phyloP scores from a whole-genome alignment of 352 stramenopile species.

The Blastocystis sp. region DNA sequence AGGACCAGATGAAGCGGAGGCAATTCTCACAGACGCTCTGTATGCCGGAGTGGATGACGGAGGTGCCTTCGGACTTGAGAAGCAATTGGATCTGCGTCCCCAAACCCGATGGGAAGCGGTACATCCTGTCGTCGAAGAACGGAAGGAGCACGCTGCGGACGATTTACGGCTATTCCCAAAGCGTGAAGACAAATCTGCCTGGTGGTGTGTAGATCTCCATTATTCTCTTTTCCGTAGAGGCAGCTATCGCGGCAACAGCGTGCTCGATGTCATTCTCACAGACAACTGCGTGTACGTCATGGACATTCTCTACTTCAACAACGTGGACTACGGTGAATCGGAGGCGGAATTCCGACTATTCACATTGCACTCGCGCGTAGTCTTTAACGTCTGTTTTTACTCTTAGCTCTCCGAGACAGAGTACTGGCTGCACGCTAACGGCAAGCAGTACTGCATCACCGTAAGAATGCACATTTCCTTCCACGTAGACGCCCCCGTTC shows the following conservation, averaged over 20 bases:
- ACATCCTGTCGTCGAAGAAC: constrained; percentile 33
- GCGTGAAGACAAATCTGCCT: constrained; percentile 51
- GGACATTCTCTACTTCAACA: constrained; percentile 60
- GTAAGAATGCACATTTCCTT: background rate
- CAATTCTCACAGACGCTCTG: constrained; percentile 41
- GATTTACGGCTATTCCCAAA: constrained; percentile 24
- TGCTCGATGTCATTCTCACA: constrained; percentile 30
- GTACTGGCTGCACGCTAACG: constrained; percentile 13
- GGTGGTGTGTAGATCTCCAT: background rate
- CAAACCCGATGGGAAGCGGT: constrained; percentile 40
- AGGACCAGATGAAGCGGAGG: constrained; percentile 1
- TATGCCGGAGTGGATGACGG: constrained; percentile 61
- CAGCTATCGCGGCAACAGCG: constrained; percentile 31
- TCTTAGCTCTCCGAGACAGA: constrained; percentile 36
- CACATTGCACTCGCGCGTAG: constrained; percentile 21
- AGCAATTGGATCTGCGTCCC: constrained; percentile 37
- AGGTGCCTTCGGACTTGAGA: constrained; percentile 27
- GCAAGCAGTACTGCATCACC: background rate
- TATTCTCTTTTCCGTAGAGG: background rate
- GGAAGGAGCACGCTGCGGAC: constrained; percentile 17
- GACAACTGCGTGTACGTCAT: constrained; percentile 28
- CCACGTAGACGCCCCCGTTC: background rate
- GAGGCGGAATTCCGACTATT: constrained; percentile 55
- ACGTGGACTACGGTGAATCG: constrained; percentile 37
- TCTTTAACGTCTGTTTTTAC: background rate